These are phyloP conservation scores for Pouteria campechiana DNA, from an alignment of 179 eudicot species.

Conservation along the genomic window DNA sequence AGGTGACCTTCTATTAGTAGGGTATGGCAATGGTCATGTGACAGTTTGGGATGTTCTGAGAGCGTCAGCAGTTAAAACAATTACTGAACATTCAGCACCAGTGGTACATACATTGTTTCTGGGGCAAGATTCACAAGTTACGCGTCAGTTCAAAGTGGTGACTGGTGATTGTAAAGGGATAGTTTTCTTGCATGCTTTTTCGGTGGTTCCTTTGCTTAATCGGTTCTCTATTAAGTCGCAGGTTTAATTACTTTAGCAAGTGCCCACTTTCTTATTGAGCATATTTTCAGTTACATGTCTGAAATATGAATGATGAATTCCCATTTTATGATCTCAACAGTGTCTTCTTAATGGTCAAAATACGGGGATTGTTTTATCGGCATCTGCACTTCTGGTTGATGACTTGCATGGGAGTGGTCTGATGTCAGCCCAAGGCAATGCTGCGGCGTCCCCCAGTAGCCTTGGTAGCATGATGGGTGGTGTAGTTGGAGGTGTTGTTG, in stretches of 20 bases:
- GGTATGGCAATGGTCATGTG: slow-evolving; percentile 75
- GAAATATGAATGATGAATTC: too few species aligned
- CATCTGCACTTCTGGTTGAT: slow-evolving; percentile 71
- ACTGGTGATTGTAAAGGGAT: slow-evolving; percentile 90
- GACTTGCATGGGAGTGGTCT: slow-evolving; percentile 37
- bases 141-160: slow-evolving; percentile 58
- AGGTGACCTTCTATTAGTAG: slow-evolving; percentile 88
- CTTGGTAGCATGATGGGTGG: slow-evolving; percentile 77
- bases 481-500: too few species aligned
- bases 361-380: slow-evolving; percentile 73
- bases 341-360: slow-evolving; percentile 76
- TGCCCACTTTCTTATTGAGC: too few species aligned
- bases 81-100: slow-evolving; percentile 71
- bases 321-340: slow-evolving; percentile 45
- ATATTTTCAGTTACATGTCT: too few species aligned
- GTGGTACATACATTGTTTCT: slow-evolving; percentile 75
- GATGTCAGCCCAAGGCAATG: slow-evolving; percentile 31
- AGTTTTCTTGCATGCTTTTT: slow-evolving; percentile 54
- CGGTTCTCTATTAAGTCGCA: slow-evolving; percentile 38
- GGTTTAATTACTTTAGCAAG: too few species aligned
- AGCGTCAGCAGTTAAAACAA: slow-evolving; percentile 48
- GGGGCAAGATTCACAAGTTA: slow-evolving; percentile 71
- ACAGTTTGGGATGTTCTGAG: slow-evolving; percentile 74
- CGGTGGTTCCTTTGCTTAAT: slow-evolving; percentile 53
- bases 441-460: slow-evolving; percentile 38